Conservation (phyloP, 2,329 filamentous ascomycete species). For the Polychaeton citri region DNA sequence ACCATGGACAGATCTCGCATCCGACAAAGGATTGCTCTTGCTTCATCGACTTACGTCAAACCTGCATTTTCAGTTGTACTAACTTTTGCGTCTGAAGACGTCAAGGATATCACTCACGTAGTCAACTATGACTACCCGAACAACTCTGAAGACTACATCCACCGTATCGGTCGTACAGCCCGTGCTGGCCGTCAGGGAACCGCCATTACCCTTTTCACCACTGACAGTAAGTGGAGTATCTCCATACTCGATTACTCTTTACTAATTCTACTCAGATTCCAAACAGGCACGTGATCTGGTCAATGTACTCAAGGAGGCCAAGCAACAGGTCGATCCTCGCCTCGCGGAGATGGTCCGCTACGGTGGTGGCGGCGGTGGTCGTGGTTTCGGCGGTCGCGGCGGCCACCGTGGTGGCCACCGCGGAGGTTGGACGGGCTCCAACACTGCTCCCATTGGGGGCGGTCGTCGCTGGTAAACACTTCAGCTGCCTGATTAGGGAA, state of each 20-base stretch:
- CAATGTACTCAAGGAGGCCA: slow-evolving; percentile 82
- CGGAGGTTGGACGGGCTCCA: slow-evolving; percentile 27
- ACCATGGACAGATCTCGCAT: slow-evolving; percentile 26
- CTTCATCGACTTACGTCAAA: slow-evolving; percentile 32
- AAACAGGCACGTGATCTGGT: slow-evolving; percentile 85
- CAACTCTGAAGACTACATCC: slow-evolving; percentile 61
- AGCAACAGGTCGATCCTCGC: slow-evolving; percentile 94
- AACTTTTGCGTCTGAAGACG: slow-evolving; percentile 62
- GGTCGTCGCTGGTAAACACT: slow-evolving; percentile 42
- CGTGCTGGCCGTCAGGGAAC: slow-evolving; percentile 79
- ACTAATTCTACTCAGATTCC: slow-evolving; percentile 27
- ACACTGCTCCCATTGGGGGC: slow-evolving; percentile 44
- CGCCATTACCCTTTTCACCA: slow-evolving; percentile 96
- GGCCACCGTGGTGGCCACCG: slow-evolving; percentile 46
- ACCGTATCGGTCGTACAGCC: slow-evolving; percentile 56
- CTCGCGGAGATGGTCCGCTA: slow-evolving; percentile 93
- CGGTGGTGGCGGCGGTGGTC: slow-evolving; percentile 67
- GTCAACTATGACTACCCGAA: slow-evolving; percentile 99
- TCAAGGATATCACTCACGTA: slow-evolving; percentile 99
- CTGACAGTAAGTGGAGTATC: slow-evolving; percentile 71
- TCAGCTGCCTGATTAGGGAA: too few relatives aligned
- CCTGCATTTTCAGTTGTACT: slow-evolving; percentile 13
- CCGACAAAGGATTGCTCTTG: slow-evolving; percentile 42
- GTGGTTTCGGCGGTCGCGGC: slow-evolving; percentile 50
- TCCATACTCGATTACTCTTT: slow-evolving; percentile 11